Evolutionary conservation across 768 basidiomycete species (phyloP).

Genomic region (Podaxis sp.): DNA sequence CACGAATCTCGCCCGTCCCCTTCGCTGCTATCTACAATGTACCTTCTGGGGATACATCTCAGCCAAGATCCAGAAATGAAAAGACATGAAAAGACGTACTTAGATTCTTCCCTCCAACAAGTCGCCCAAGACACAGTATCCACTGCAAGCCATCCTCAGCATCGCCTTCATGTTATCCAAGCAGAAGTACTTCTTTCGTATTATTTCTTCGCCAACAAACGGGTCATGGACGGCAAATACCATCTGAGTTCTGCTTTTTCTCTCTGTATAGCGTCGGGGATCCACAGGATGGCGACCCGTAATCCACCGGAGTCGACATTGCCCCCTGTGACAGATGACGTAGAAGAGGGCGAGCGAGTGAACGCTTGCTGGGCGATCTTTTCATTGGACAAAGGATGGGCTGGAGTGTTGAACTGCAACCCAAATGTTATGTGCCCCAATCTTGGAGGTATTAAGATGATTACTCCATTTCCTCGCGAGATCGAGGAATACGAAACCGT

Average conservation of each 20-base stretch:
- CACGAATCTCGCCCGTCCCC: slow-evolving; percentile 36
- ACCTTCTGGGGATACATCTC: slow-evolving; percentile 38
- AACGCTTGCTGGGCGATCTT: slow-evolving; percentile 37
- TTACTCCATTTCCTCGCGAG: slow-evolving; percentile 41
- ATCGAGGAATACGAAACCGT: slow-evolving; percentile 36
- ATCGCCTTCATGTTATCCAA: slow-evolving; percentile 50
- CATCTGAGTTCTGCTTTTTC: slow-evolving; percentile 40
- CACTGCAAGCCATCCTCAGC: slow-evolving; percentile 38
- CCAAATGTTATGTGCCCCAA: slow-evolving; percentile 26
- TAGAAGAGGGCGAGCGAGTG: slow-evolving; percentile 39
- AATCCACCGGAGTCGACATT: slow-evolving; percentile 31
- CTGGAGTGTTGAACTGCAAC: slow-evolving; percentile 40
- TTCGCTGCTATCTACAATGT: slow-evolving; percentile 37
- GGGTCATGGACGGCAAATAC: slow-evolving; percentile 45
- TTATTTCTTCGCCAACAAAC: slow-evolving; percentile 53
- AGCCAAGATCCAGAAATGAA: slow-evolving; percentile 28
- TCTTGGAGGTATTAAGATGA: slow-evolving; percentile 21
- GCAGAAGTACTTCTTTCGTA: slow-evolving; percentile 54
- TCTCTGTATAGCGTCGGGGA: slow-evolving; percentile 31
- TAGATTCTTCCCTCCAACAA: slow-evolving; percentile 42
- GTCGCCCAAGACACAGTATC: slow-evolving; percentile 32
- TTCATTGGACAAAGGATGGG: slow-evolving; percentile 38
- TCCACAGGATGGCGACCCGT: slow-evolving; percentile 34
- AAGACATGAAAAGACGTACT: slow-evolving; percentile 32
- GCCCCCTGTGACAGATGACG: slow-evolving; percentile 24